Evolutionary conservation across 805 yeast species (phyloP), one percentile per base, ranked within the genome.

Genomic region (Kodamaea leandrae): DNA sequence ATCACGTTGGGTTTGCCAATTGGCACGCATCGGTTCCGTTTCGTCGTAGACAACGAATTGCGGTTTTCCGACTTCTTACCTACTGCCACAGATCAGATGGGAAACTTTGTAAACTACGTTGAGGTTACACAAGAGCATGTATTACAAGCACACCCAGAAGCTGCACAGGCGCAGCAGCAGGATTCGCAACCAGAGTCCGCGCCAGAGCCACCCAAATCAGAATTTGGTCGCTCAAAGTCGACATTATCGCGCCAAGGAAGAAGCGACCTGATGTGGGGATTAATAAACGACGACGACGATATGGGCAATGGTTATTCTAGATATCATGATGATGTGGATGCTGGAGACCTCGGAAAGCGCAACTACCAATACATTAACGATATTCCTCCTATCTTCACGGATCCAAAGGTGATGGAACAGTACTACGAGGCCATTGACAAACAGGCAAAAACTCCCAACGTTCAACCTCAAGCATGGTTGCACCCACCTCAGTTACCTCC

Each of bases 401-500:
- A 86, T 51, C 90, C 93, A 3, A 78, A 83, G 43, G 91, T 84
- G 2, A 86, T 86, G 95, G 91, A 86, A 57, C 89, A 84, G 51
- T 86, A 86, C 55, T 86, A 86, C 54, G 66, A 81, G 34, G 86
- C 91, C 1, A 69, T 86, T 37, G 95, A 86, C 54, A 78, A 78
- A 52, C 82, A 77, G 52, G 78, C 83, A 32, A 82, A 81, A 57
- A 70, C 69, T 56, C 57, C 74, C 32, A 64, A 61, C 69, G 62
- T 81, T 61, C 64, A 77, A 67, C 68, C 78, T 66, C 69, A 82
- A 71, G 74, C 73, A n/a, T 68, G 73, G 74, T 77, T 90, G 39
- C 88, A 95, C 21, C 98, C 99, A 15, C 99, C 99, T 16, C 95
- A 86, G 57, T 72, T 93, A 37, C 99, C 99, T 6, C 99, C 99